phyloP scores from a whole-genome alignment of 208 protist species.

The Acanthamoeba divionensis region DNA sequence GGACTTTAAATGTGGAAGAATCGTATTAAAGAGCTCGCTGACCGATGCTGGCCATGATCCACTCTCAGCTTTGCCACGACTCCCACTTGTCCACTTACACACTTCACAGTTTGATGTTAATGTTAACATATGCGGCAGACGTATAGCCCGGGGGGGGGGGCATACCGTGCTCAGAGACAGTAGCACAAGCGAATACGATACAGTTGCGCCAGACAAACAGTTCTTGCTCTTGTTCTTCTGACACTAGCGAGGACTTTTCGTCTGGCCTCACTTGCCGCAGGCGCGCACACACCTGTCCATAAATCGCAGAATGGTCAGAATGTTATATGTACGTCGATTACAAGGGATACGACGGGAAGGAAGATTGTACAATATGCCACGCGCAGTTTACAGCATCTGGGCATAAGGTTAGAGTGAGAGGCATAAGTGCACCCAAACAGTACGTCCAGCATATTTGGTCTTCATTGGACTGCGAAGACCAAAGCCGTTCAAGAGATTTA shows the following conservation, averaged over 20 bases:
- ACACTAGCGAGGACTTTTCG: neutral
- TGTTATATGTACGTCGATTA: neutral
- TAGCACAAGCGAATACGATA: neutral
- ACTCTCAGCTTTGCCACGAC: neutral
- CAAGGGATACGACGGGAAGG: neutral
- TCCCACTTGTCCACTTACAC: neutral
- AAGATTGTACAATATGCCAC: conserved; percentile 43
- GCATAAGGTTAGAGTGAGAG: neutral
- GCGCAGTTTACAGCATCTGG: neutral
- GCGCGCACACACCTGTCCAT: neutral
- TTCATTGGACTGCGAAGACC: conserved; percentile 1
- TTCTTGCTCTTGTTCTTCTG: neutral
- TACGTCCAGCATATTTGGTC: conserved; percentile 44
- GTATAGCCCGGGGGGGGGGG: too few relatives aligned
- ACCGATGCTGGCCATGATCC: neutral
- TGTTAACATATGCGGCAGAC: too few relatives aligned
- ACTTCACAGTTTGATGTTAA: too few relatives aligned
- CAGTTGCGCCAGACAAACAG: neutral
- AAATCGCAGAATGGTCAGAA: neutral
- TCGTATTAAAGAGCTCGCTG: conserved; percentile 15
- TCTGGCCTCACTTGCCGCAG: conserved; percentile 15
- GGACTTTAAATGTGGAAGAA: conserved; percentile 4
- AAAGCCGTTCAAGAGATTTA: conserved; percentile 1
- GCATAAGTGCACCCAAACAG: conserved; percentile 38
- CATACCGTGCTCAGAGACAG: neutral